A percentile compares a stretch with the other conserved stretches of the same genome.
Conservation (phyloP, 305 asterid species). For the Solanum aculeatissimum region DNA sequence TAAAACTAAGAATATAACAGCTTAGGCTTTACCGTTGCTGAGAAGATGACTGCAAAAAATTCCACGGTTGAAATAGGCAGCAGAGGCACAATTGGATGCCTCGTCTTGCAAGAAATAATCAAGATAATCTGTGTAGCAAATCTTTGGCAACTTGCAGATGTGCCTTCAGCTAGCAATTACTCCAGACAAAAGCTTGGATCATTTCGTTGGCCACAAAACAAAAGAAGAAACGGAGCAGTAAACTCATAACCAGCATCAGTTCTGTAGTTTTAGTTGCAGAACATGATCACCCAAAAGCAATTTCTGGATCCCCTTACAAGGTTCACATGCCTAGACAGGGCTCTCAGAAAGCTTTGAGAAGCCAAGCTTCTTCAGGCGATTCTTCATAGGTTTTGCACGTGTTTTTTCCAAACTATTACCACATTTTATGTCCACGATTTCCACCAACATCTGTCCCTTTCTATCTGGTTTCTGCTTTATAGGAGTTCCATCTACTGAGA, state of each 20-base stretch:
- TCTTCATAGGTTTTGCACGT: conserved; percentile 43
- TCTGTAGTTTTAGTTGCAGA: conserved; percentile 45
- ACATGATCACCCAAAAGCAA: conserved; percentile 12
- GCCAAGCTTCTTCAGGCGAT: conserved; percentile 54
- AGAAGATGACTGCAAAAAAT: conserved; percentile 11
- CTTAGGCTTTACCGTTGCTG: neutral
- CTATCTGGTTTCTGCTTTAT: conserved; percentile 37
- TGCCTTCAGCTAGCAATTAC: conserved; percentile 10
- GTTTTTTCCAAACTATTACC: conserved; percentile 46
- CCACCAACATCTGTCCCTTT: conserved; percentile 37
- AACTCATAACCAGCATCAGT: conserved; percentile 51
- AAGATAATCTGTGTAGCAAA: conserved; percentile 7
- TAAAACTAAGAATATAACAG: conserved; percentile 1
- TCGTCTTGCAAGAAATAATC: conserved; percentile 37
- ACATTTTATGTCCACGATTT: conserved; percentile 68
- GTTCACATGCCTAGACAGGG: conserved; percentile 23
- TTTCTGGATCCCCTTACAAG: conserved; percentile 36
- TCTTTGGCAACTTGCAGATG: conserved; percentile 4
- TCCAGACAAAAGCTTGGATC: conserved; percentile 20
- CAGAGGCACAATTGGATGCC: conserved; percentile 46
- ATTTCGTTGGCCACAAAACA: conserved; percentile 2
- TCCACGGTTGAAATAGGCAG: conserved; percentile 31
- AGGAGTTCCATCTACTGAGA: conserved; percentile 53
- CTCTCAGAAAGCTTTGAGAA: conserved; percentile 56
- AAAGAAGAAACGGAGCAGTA: conserved; percentile 40